Base-by-base conservation (phyloP, 2,329 filamentous ascomycete species). In the Davidsoniella neocaledoniae region DNA sequence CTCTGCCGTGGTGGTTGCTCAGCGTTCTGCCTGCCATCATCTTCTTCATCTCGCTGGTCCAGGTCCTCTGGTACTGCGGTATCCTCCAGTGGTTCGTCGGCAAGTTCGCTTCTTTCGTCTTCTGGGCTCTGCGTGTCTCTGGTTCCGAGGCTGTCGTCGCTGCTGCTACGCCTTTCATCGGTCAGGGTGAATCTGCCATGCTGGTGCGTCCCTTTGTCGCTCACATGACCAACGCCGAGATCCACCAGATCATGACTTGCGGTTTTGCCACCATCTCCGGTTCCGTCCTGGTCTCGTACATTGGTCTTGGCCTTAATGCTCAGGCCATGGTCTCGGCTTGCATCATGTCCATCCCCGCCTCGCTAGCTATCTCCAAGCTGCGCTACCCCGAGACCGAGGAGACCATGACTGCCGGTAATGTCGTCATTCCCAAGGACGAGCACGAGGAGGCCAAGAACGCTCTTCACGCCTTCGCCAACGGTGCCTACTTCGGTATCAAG, bases 301-400 rank as follows among this genome's bases (percentile, higher is more conserved):
- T 94, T 55, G 69, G 72, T 25, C 77, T 94, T 58, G 87, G 87
- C 39, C 72, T 94, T 50, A 91, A 87, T 63, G 71, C 84, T 1
- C 83, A 93, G 62, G 87, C 85, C 2, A 71, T 95, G 43, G 82
- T 94, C 25, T 94, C 86, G 2, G 88, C 84, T 6, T 94, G 87
- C 61, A 87, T 94, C 63, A 95, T 95, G 88, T 88, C 83, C 58
- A 94, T 94, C 55, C 88, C 88, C 0, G 87, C 87, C 1, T 93
- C 86, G 3, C 73, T 95, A 12, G 87, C 87, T 46, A 80, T 91
- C 54, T 90, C 83, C 55, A 94, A 94, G 68, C 73, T 94, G 58
- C 82, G 88, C 51, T 94, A 83, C 63, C 88, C 88, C 2, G 88
- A 94, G 67, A 81, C 78, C 2, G 86, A 94, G 63, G 83, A 90